Percentiles rank a stretch among this genome's conserved stretches.
These are phyloP conservation scores for Pugionium cornutum DNA, from an alignment of 345 rosid genomes.

Conservation along the genomic window DNA sequence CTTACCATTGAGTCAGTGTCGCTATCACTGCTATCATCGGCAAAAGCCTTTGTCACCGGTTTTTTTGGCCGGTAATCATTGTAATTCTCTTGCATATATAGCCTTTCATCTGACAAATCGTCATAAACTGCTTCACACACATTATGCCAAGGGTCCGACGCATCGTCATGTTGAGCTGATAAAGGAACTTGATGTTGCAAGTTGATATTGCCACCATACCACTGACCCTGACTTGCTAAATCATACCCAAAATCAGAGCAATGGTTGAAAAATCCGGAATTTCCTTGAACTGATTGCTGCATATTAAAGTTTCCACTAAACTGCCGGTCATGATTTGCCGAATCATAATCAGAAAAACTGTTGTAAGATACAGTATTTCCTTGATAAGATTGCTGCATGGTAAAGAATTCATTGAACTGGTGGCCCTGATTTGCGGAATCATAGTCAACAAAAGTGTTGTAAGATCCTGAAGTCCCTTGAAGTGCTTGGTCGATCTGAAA, in stretches of 20 bases:
- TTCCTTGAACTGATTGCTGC: not conserved
- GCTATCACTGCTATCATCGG: constrained; percentile 23
- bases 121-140: not conserved
- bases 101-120: constrained; percentile 3
- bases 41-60: constrained; percentile 4
- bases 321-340: not conserved
- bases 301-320: not conserved
- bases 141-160: not conserved
- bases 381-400: not conserved
- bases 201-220: not conserved
- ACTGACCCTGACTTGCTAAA: no score
- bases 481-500: constrained; percentile 29
- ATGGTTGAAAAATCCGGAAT: no score
- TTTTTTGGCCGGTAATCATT: constrained; percentile 17
- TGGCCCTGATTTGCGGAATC: constrained; percentile 10
- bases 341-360: not conserved
- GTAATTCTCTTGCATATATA: not conserved
- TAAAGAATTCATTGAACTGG: not conserved
- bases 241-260: no score
- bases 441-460: constrained; percentile 10
- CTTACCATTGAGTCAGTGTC: constrained; percentile 38
- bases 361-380: not conserved
- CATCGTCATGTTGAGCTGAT: not conserved
- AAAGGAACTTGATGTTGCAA: constrained; percentile 10
- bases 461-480: constrained; percentile 10